Evolutionary conservation across 331 rosid species (phyloP).

Genomic region (Malus hybrid): DNA sequence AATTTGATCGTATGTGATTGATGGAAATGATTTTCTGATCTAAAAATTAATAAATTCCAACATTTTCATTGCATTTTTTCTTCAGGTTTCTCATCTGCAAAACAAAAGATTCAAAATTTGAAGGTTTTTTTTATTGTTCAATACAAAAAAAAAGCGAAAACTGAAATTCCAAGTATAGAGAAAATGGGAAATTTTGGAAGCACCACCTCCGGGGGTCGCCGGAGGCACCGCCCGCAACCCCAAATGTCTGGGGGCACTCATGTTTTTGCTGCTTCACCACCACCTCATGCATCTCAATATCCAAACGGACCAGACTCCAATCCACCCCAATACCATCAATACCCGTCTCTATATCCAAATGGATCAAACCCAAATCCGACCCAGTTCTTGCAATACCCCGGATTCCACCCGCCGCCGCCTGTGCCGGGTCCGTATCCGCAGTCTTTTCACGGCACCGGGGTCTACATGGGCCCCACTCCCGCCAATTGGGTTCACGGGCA

Average conservation of each 20-base stretch:
- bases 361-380: slow-evolving; percentile 12
- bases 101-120: background rate
- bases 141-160: background rate
- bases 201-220: slow-evolving; percentile 7
- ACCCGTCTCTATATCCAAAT: slow-evolving; percentile 6
- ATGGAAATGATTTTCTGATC: background rate
- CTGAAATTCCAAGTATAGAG: background rate
- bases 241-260: background rate
- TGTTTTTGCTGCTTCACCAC: slow-evolving; percentile 11
- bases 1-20: background rate
- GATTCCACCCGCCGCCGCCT: slow-evolving; percentile 14
- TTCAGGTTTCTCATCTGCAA: background rate
- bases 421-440: slow-evolving; percentile 10
- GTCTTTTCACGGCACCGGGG: slow-evolving; percentile 6
- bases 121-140: background rate
- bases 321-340: slow-evolving; percentile 12
- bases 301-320: slow-evolving; percentile 14
- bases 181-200: slow-evolving; percentile 31
- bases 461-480: background rate
- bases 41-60: background rate
- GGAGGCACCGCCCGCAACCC: slow-evolving; percentile 19
- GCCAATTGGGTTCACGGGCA: slow-evolving; percentile 9
- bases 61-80: background rate
- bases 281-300: slow-evolving; percentile 14
- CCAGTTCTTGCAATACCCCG: slow-evolving; percentile 18